Evolutionary conservation across 192 early-diverging fungal species (phyloP).

Genomic region (Entrophospora sp.): DNA sequence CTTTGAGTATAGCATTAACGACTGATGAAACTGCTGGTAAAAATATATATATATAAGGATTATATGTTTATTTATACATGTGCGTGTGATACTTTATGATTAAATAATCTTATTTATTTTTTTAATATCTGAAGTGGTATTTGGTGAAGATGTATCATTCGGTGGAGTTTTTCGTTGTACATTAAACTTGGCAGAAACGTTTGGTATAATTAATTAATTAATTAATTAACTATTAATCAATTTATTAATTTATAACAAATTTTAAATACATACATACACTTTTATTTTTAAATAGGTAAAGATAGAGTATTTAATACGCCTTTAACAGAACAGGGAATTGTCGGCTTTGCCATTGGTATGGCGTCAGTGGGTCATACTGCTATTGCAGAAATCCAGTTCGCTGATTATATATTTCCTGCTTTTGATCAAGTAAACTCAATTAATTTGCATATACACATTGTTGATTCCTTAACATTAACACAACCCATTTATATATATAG

Average conservation of each 20-base stretch:
- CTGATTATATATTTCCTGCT: slow-evolving; percentile 96
- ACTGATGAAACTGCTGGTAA: slow-evolving; percentile 78
- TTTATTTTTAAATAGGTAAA: slow-evolving; percentile 29
- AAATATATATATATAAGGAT: neutral
- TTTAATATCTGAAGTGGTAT: slow-evolving; percentile 53
- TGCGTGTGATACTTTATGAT: neutral
- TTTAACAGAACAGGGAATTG: slow-evolving; percentile 90
- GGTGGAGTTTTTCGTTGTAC: slow-evolving; percentile 97
- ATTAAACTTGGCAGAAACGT: slow-evolving; percentile 81
- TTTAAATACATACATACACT: neutral
- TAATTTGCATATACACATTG: neutral
- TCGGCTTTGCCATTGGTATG: slow-evolving; percentile 91
- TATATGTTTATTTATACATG: neutral
- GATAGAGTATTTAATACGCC: slow-evolving; percentile 97
- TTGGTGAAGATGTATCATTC: slow-evolving; percentile 97
- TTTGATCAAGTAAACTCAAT: slow-evolving; percentile 74
- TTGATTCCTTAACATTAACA: too few relatives aligned
- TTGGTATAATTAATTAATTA: too few relatives aligned
- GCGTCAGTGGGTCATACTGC: slow-evolving; percentile 91
- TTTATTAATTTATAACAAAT: neutral
- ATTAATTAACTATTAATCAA: too few relatives aligned
- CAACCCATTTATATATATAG: slow-evolving; percentile 28
- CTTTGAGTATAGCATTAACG: slow-evolving; percentile 76
- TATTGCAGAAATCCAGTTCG: slow-evolving; percentile 98
- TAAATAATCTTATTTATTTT: neutral